Conservation (phyloP, 1,139 yeast species). For the Ogataea hybrid region DNA sequence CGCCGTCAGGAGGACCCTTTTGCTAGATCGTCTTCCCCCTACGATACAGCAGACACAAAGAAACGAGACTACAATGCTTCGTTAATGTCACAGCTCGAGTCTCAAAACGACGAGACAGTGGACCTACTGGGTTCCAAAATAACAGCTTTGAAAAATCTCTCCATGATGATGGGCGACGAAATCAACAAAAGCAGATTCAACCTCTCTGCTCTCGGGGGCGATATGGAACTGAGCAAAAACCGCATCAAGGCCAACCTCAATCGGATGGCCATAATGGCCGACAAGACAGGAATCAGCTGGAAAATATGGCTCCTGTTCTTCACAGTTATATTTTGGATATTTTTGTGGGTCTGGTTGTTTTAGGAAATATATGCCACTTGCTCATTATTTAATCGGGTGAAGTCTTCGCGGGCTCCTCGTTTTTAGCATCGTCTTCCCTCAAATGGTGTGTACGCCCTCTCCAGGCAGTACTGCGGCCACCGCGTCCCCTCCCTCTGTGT, state of each 20-base stretch:
- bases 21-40: conserved; percentile 49
- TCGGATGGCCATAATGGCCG: conserved; percentile 79
- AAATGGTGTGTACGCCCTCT: not conserved
- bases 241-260: conserved; percentile 63
- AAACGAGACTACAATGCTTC: conserved; percentile 52
- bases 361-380: conserved; percentile 24
- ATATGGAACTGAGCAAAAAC: conserved; percentile 38
- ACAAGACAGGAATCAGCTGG: conserved; percentile 77
- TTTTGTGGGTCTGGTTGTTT: conserved; percentile 80
- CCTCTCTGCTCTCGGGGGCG: conserved; percentile 54
- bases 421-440: not conserved
- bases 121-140: conserved; percentile 70
- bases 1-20: conserved; percentile 30
- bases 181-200: conserved; percentile 70
- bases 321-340: conserved; percentile 57
- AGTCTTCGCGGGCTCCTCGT: conserved; percentile 7
- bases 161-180: conserved; percentile 79
- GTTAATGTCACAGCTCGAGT: conserved; percentile 67
- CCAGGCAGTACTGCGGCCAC: conserved; percentile 12
- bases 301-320: conserved; percentile 75
- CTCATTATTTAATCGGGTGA: not conserved
- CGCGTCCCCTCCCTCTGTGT: conserved; percentile 8
- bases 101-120: conserved; percentile 80
- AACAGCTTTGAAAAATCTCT: conserved; percentile 64
- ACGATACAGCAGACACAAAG: conserved; percentile 33